Conservation (phyloP, 2,329 filamentous ascomycete species). For the Xylaria sp. region DNA sequence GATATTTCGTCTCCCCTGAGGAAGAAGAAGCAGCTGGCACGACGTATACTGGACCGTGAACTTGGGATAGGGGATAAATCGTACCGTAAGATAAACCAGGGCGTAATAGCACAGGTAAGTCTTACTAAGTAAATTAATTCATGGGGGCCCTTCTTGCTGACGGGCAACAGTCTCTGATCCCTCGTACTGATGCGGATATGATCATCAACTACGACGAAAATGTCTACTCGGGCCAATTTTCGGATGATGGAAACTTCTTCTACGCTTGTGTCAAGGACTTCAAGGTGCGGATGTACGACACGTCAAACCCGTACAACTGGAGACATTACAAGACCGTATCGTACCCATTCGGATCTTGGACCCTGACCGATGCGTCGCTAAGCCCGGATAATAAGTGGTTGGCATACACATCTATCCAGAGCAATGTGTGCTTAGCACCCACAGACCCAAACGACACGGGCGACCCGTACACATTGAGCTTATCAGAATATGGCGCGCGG, state of each 20-base stretch:
- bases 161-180: conserved; percentile 73
- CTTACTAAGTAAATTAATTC: background rate
- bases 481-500: conserved; percentile 61
- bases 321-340: conserved; percentile 91
- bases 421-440: conserved; percentile 83
- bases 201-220: conserved; percentile 87
- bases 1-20: conserved; percentile 60
- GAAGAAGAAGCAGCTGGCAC: conserved; percentile 70
- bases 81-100: conserved; percentile 69
- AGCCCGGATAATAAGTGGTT: conserved; percentile 93
- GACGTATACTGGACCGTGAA: conserved; percentile 82
- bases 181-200: conserved; percentile 80
- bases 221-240: conserved; percentile 96
- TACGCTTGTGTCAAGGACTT: conserved; percentile 94
- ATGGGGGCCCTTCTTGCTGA: conserved; percentile 33
- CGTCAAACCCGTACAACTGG: conserved; percentile 94
- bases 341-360: conserved; percentile 93
- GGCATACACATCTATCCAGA: conserved; percentile 90
- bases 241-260: conserved; percentile 97
- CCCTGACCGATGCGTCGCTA: conserved; percentile 90
- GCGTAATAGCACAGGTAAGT: conserved; percentile 74
- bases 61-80: conserved; percentile 74
- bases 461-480: conserved; percentile 82
- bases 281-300: conserved; percentile 96
- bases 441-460: conserved; percentile 86